phyloP scores from a whole-genome alignment of 768 basidiomycete species.

The Russula abietina region DNA sequence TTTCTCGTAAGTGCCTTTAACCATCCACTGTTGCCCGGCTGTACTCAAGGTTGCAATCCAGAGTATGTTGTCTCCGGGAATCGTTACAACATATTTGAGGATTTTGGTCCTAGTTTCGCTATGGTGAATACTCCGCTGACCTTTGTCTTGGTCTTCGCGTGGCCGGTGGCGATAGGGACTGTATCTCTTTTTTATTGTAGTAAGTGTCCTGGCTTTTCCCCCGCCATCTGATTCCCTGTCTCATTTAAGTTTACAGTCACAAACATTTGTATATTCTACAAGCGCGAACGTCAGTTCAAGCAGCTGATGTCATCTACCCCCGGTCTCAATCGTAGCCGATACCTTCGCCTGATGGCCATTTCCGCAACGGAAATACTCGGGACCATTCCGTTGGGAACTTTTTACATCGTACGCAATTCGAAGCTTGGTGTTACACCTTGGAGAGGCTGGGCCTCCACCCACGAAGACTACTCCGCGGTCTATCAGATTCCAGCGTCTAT shows the following conservation, averaged over 20 bases:
- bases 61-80: background rate
- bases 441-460: slow-evolving; percentile 45
- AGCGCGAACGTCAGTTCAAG: slow-evolving; percentile 27
- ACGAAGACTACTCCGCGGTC: slow-evolving; percentile 41
- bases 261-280: slow-evolving; percentile 28
- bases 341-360: background rate
- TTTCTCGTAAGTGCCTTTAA: background rate
- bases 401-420: background rate
- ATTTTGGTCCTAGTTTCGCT: slow-evolving; percentile 42
- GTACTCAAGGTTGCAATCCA: background rate
- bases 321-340: slow-evolving; percentile 32
- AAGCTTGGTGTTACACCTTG: slow-evolving; percentile 27
- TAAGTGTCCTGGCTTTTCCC: slow-evolving; percentile 24
- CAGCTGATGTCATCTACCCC: slow-evolving; percentile 21
- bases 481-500: slow-evolving; percentile 32
- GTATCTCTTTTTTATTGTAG: slow-evolving; percentile 36
- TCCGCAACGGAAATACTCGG: background rate
- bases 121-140: slow-evolving; percentile 32
- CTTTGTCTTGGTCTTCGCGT: slow-evolving; percentile 32
- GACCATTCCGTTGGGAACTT: background rate
- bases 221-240: background rate
- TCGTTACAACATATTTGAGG: slow-evolving; percentile 29
- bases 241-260: slow-evolving; percentile 23
- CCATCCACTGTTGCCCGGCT: background rate
- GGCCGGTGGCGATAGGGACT: slow-evolving; percentile 25